Conservation (phyloP, 805 yeast genomes). For the Ogataea henricii region DNA sequence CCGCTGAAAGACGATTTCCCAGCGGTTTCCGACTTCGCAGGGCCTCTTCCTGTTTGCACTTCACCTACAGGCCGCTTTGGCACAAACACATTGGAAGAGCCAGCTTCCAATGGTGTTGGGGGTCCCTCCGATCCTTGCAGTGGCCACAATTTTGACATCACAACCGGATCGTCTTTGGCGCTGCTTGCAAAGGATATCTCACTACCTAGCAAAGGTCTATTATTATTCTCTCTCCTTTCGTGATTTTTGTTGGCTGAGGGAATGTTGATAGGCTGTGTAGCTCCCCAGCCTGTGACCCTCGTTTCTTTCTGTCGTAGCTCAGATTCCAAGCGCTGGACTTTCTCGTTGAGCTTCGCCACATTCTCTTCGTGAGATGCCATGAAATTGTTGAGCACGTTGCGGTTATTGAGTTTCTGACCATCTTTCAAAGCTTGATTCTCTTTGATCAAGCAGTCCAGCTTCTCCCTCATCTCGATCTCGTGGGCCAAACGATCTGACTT, state of each 20-base stretch:
- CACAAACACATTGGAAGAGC: not conserved
- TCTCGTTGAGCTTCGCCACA: constrained; percentile 9
- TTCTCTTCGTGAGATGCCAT: constrained; percentile 13
- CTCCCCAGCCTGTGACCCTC: constrained; percentile 17
- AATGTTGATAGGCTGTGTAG: constrained; percentile 30
- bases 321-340: constrained; percentile 11
- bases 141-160: constrained; percentile 3
- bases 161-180: not conserved
- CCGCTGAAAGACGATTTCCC: not conserved
- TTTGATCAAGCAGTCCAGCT: not conserved
- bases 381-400: constrained; percentile 4
- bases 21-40: not conserved
- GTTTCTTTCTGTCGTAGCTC: constrained; percentile 20
- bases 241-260: constrained; percentile 9
- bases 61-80: not conserved
- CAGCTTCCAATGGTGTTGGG: constrained; percentile 5
- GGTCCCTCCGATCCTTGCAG: constrained; percentile 7
- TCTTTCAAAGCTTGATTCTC: not conserved
- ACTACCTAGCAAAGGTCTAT: constrained; percentile 4
- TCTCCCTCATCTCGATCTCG: not conserved
- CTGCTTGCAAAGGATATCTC: constrained; percentile 5
- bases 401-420: not conserved
- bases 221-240: not conserved
- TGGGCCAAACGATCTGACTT: not conserved
- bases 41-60: not conserved